These are phyloP conservation scores for Lichina pygmaea DNA, from an alignment of 495 filamentous ascomycete genomes.

Conservation along the genomic window DNA sequence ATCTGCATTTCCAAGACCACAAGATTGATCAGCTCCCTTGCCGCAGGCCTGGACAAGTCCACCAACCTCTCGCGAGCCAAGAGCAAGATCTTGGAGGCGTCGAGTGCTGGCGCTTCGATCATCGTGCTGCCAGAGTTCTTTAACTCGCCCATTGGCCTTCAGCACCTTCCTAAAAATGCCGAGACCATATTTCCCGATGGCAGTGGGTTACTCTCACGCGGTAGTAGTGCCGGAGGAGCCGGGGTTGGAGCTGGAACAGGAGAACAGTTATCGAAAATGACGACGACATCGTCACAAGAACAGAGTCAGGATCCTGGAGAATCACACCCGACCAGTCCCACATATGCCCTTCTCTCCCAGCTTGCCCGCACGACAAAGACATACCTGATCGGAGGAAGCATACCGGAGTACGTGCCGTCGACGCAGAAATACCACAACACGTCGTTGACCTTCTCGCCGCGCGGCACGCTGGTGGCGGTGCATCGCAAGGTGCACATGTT, in stretches of 20 bases:
- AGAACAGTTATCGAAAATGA: constrained; percentile 31
- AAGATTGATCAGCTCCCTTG: neutral
- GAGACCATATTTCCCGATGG: constrained; percentile 28
- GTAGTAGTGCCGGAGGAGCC: neutral
- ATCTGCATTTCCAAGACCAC: neutral
- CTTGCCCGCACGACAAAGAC: constrained; percentile 11
- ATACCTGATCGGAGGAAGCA: constrained; percentile 77
- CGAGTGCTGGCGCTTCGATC: constrained; percentile 43
- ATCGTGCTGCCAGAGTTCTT: constrained; percentile 69
- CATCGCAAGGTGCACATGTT: constrained; percentile 97
- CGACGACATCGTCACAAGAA: constrained; percentile 44
- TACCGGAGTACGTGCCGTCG: constrained; percentile 43
- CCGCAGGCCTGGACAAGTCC: constrained; percentile 48
- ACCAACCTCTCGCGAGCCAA: constrained; percentile 62
- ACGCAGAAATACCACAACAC: constrained; percentile 79
- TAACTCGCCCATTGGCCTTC: constrained; percentile 86
- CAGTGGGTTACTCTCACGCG: neutral
- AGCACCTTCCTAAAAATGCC: constrained; percentile 78
- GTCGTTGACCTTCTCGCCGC: constrained; percentile 51
- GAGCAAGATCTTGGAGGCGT: constrained; percentile 59
- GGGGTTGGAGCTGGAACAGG: constrained; percentile 18
- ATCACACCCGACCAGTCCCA: constrained; percentile 59
- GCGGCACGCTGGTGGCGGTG: constrained; percentile 49
- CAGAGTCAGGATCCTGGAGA: constrained; percentile 62
- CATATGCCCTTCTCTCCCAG: too few species aligned